These are phyloP conservation scores for Tilletia horrida DNA, from an alignment of 1,284 basidiomycete genomes.

Conservation along the genomic window DNA sequence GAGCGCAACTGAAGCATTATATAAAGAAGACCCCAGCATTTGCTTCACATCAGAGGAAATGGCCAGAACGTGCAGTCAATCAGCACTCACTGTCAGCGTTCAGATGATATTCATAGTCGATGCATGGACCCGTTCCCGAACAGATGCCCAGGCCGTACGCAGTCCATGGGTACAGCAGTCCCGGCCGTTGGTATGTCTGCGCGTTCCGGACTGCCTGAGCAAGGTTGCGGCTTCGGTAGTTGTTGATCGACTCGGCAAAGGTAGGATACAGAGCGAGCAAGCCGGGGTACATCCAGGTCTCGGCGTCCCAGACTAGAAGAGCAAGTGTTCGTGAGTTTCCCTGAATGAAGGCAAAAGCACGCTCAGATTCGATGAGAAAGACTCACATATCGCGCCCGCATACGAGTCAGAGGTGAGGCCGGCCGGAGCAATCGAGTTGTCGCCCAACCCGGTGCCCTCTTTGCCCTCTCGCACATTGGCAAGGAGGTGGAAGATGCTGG, in stretches of 20 bases:
- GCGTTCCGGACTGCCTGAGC: conserved; percentile 18
- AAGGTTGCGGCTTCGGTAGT: conserved; percentile 32
- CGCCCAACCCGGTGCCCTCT: conserved; percentile 35
- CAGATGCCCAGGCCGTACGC: conserved; percentile 33
- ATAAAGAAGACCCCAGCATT: not conserved
- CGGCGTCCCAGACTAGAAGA: conserved; percentile 38
- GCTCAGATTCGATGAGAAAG: not conserved
- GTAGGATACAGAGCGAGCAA: conserved; percentile 34
- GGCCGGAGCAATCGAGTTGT: conserved; percentile 45
- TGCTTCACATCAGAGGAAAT: not conserved
- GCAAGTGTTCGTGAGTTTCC: conserved; percentile 15
- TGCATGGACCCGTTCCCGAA: conserved; percentile 25
- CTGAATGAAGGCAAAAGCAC: not conserved
- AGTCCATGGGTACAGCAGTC: conserved; percentile 46
- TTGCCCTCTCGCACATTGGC: conserved; percentile 34
- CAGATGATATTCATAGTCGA: conserved; percentile 43
- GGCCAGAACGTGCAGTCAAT: not conserved
- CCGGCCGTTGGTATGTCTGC: conserved; percentile 24
- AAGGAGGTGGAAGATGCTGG: conserved; percentile 38
- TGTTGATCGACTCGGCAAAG: conserved; percentile 38
- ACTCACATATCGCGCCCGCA: conserved; percentile 21
- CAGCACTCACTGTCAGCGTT: conserved; percentile 10
- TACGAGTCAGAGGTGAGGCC: conserved; percentile 38
- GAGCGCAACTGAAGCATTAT: conserved; percentile 19
- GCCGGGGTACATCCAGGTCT: conserved; percentile 41